These are phyloP conservation scores for Ophiostoma quercus DNA, from an alignment of 2,329 filamentous ascomycete genomes.

Conservation along the genomic window DNA sequence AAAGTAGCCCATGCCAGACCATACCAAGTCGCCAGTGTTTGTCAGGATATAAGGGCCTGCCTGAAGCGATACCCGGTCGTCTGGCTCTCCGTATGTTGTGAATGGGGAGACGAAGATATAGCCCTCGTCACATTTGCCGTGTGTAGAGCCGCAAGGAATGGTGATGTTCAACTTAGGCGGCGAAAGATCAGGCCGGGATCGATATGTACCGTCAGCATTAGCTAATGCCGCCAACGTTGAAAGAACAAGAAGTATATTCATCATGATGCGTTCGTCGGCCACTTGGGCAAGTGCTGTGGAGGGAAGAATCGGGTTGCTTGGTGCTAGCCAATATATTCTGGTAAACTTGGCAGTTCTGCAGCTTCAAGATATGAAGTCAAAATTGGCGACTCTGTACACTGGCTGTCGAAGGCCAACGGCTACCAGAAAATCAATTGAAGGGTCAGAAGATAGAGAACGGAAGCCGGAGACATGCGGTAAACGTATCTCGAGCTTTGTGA, in stretches of 20 bases:
- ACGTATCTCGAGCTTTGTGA: not conserved
- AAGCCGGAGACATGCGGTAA: not conserved
- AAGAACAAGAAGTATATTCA: not conserved
- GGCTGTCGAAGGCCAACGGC: not conserved
- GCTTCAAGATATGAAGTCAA: not conserved
- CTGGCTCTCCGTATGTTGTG: conserved; percentile 1
- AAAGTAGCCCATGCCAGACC: not conserved
- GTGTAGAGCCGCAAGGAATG: not conserved
- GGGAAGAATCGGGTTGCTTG: not conserved
- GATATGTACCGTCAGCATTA: not conserved
- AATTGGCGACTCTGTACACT: not conserved
- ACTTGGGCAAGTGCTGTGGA: not conserved
- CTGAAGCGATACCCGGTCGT: not conserved
- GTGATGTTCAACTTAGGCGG: not conserved
- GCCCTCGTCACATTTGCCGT: not conserved
- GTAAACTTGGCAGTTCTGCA: not conserved
- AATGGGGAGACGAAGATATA: not conserved
- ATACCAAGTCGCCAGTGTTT: not conserved
- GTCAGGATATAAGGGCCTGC: not conserved
- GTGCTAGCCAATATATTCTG: not conserved
- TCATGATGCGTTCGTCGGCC: not conserved
- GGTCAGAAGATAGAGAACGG: not conserved
- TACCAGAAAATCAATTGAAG: not conserved
- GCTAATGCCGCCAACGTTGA: not conserved
- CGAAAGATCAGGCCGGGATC: not conserved